These are phyloP conservation scores for Cystofilobasidium capitatum DNA, from an alignment of 768 basidiomycete genomes.

Conservation along the genomic window DNA sequence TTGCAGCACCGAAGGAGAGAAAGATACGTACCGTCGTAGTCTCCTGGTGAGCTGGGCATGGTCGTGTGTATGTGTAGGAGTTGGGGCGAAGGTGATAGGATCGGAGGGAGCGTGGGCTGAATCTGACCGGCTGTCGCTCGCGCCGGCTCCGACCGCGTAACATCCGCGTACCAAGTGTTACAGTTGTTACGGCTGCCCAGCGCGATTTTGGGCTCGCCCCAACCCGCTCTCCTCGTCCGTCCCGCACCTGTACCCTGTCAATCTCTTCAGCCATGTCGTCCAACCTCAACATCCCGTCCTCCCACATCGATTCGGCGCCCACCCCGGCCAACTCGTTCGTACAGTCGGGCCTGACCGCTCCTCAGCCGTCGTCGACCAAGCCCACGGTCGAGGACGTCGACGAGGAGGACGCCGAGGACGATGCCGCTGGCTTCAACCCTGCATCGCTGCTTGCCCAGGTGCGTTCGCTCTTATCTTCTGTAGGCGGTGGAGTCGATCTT, in stretches of 20 bases:
- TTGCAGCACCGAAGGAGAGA: neutral
- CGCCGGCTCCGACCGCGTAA: too few relatives aligned
- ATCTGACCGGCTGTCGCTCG: neutral
- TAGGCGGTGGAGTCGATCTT: conserved; percentile 16
- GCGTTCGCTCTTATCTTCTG: too few relatives aligned
- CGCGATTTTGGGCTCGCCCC: too few relatives aligned
- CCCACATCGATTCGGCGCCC: neutral
- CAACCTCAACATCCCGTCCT: conserved; percentile 17
- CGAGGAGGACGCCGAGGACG: conserved; percentile 71
- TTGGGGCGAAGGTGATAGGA: neutral
- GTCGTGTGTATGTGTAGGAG: neutral
- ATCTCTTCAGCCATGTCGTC: neutral
- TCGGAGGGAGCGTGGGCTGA: neutral
- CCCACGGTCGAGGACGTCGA: conserved; percentile 46
- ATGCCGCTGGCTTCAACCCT: conserved; percentile 47
- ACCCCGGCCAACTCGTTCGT: conserved; percentile 24
- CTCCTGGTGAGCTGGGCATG: neutral
- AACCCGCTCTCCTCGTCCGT: neutral
- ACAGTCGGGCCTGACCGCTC: conserved; percentile 41
- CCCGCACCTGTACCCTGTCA: neutral
- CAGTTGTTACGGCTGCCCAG: too few relatives aligned
- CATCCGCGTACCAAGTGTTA: too few relatives aligned
- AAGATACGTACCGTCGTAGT: neutral
- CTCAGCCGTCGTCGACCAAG: conserved; percentile 61
- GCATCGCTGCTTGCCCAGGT: conserved; percentile 39